A percentile compares a stretch with the other conserved stretches of the same genome.
Evolutionary conservation across 2,329 filamentous ascomycete species (phyloP).

Genomic region (Beauveria bassiana): DNA sequence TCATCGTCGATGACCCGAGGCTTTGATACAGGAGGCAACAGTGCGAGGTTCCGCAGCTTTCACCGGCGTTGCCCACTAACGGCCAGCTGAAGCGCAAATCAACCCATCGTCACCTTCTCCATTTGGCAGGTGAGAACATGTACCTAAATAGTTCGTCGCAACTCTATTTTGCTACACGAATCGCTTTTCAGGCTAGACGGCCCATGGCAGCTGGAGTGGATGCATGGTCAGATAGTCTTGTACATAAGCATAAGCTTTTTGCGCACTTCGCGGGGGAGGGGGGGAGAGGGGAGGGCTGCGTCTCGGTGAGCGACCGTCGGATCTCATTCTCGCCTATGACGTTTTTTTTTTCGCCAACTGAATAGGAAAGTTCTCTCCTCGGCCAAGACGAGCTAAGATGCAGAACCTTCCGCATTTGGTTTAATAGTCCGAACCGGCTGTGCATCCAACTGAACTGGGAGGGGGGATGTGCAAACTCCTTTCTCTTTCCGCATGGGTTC

Average conservation of each 20-base stretch:
- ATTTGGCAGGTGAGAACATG: neutral
- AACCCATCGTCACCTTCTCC: neutral
- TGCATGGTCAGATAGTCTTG: neutral
- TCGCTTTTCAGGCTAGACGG: neutral
- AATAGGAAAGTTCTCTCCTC: no score
- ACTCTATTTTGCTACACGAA: neutral
- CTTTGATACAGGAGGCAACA: neutral
- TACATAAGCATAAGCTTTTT: neutral
- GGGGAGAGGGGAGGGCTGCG: neutral
- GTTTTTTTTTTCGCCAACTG: neutral
- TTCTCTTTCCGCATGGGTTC: no score
- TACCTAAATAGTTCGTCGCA: neutral
- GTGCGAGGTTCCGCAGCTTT: neutral
- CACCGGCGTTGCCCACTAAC: neutral
- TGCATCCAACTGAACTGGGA: no score
- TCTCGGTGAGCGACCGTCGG: no score
- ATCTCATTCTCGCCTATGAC: no score
- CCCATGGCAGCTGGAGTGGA: neutral
- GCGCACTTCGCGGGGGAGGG: neutral
- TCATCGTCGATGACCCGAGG: neutral
- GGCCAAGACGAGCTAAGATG: no score
- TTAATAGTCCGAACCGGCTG: no score
- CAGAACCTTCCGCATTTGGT: no score
- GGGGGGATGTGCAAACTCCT: no score
- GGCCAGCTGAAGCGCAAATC: neutral